Percentiles rank a stretch among this genome's conserved stretches.
Conservation (phyloP, 2,329 filamentous ascomycete species). For the Alternaria consortialis region DNA sequence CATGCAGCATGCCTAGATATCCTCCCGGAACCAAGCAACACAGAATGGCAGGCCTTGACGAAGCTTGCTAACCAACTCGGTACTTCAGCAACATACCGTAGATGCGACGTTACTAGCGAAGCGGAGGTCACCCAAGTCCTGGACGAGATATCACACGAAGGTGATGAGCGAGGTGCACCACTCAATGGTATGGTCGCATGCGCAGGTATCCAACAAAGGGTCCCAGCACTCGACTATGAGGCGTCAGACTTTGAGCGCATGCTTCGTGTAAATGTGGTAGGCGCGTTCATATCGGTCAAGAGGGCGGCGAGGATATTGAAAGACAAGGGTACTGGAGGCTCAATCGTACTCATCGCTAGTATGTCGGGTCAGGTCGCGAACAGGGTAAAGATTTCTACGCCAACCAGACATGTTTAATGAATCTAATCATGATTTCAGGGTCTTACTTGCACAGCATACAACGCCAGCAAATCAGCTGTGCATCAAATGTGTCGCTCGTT, state of each 20-base stretch:
- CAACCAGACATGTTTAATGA: background rate
- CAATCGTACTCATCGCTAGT: slow-evolving; percentile 66
- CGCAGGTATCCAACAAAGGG: slow-evolving; percentile 61
- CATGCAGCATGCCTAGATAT: slow-evolving; percentile 61
- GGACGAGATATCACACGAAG: slow-evolving; percentile 50
- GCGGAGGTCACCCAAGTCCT: slow-evolving; percentile 48
- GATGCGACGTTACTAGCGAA: slow-evolving; percentile 61
- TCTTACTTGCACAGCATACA: slow-evolving; percentile 25
- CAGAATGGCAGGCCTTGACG: slow-evolving; percentile 56
- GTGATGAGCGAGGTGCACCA: slow-evolving; percentile 41
- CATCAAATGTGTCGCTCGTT: slow-evolving; percentile 26
- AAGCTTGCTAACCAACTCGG: slow-evolving; percentile 52
- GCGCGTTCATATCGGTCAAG: slow-evolving; percentile 50
- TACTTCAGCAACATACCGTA: slow-evolving; percentile 52
- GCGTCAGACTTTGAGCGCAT: slow-evolving; percentile 48
- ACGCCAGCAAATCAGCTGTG: slow-evolving; percentile 22
- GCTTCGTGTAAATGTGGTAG: slow-evolving; percentile 50
- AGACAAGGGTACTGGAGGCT: slow-evolving; percentile 63
- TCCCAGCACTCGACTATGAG: slow-evolving; percentile 59
- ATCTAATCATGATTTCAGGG: slow-evolving; percentile 9
- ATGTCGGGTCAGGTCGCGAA: slow-evolving; percentile 27
- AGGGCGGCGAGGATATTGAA: slow-evolving; percentile 60
- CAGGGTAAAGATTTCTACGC: slow-evolving; percentile 5
- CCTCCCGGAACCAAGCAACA: slow-evolving; percentile 48
- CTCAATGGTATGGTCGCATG: slow-evolving; percentile 57